Evolutionary conservation across 1,139 yeast genomes (phyloP), one percentile per base, ranked within the genome.

Genomic region (Diutina pseudorugosa): DNA sequence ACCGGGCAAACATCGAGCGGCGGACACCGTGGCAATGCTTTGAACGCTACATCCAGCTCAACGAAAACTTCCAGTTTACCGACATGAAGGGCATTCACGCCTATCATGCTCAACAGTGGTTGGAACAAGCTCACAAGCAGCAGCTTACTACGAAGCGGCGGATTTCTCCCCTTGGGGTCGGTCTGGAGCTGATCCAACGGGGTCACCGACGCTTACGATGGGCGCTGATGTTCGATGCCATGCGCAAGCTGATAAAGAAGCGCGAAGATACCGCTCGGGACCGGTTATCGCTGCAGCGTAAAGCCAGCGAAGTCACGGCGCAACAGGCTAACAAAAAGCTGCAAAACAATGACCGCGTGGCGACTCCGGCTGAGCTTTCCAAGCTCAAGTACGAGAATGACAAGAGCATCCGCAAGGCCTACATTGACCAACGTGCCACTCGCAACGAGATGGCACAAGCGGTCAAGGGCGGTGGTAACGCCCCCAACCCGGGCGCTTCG

Each of bases 11-110:
- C 59, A 88, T 90, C 54, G 98, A 93, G 65, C 77, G 98, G 60
- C 77, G 98, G 62, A 93, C 98, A 0, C 95, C 98, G 0, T 93
- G 98, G 98, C 98, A 91, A 64, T 93, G 98, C 64, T 93, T 93
- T 71, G 98, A 93, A 66, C 73, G 98, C 57, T 93, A 94, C 72
- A 85, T 90, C 56, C 98, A 93, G 67, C 73, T 94, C 57, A 90
- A 89, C 61, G 97, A 93, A 54, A 83, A 83, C 56, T 90, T 89
- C 60, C 94, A 87, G 57, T 79, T 88, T 55, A 73, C 82, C 23
- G 98, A 93, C 61, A 80, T 93, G 81, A 84, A 88, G 60, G 98
- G 98, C 0, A 79, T 85, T 12, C 81, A 88, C 60, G 89, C 97
- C 0, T 80, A 81, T 54, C 80, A 77, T 57, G 97, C 98, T 0